Percentiles rank a stretch among this genome's conserved stretches.
These are phyloP conservation scores for Fraxinus pennsylvanica DNA, from an alignment of 257 asterid species.

Conservation along the genomic window DNA sequence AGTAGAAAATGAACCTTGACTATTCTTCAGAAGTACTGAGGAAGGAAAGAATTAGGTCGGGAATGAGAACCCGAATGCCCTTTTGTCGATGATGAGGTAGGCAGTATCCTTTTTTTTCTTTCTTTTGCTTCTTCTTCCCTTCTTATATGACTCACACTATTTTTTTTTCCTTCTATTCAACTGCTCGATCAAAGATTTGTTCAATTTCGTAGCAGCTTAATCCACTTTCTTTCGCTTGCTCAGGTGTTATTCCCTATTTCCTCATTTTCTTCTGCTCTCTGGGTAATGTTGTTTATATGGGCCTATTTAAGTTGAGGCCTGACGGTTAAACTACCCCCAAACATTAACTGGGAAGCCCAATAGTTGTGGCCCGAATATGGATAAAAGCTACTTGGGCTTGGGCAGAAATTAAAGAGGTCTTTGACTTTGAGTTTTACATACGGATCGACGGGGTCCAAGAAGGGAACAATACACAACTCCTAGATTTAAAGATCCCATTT, in stretches of 20 bases:
- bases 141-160: not conserved
- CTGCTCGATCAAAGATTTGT: not conserved
- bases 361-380: too few species aligned
- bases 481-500: too few species aligned
- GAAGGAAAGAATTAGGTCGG: slow-evolving; percentile 34
- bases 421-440: too few species aligned
- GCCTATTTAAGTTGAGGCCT: not conserved
- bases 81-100: slow-evolving; percentile 68
- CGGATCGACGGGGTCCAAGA: too few species aligned
- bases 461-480: too few species aligned
- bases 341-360: too few species aligned
- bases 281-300: not conserved
- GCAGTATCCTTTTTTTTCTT: slow-evolving; percentile 55
- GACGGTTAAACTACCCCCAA: too few species aligned
- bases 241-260: too few species aligned
- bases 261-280: not conserved
- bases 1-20: slow-evolving; percentile 60
- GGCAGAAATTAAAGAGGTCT: too few species aligned
- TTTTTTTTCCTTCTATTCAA: not conserved
- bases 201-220: not conserved
- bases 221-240: not conserved
- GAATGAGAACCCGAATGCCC: slow-evolving; percentile 64
- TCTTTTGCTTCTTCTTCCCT: slow-evolving; percentile 20
- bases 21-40: slow-evolving; percentile 88
- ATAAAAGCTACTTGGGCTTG: too few species aligned